Conservation (phyloP, 2,329 filamentous ascomycete species). For the Dactylellina sp. region DNA sequence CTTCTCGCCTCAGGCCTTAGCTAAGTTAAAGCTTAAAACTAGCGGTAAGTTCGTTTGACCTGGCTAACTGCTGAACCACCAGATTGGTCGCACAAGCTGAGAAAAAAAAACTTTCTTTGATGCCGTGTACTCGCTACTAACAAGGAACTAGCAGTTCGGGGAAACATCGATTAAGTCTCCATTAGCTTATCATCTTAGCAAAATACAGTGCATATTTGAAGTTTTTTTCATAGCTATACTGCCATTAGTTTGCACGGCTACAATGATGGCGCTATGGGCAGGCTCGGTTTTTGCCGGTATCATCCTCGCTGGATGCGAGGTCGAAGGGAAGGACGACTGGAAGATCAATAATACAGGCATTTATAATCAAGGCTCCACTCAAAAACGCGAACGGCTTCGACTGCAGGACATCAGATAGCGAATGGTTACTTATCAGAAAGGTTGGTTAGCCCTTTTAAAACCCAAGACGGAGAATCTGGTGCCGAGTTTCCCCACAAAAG, state of each 20-base stretch:
- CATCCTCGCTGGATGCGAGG: conserved; percentile 7
- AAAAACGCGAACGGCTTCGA: neutral
- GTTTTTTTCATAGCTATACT: too few species aligned
- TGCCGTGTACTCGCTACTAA: neutral
- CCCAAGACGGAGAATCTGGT: conserved; percentile 53
- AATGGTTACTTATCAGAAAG: conserved; percentile 33
- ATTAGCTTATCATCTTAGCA: neutral
- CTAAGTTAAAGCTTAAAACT: conserved; percentile 31
- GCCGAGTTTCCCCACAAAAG: conserved; percentile 55
- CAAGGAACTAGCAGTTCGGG: neutral
- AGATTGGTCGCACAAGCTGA: conserved; percentile 2
- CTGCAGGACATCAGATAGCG: conserved; percentile 9
- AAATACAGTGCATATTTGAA: too few species aligned
- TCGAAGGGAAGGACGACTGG: conserved; percentile 43
- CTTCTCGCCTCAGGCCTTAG: conserved; percentile 14
- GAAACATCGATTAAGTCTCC: neutral
- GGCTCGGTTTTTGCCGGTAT: neutral
- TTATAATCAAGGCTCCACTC: conserved; percentile 31
- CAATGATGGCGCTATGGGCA: too few species aligned
- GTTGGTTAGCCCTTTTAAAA: neutral
- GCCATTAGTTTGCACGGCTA: too few species aligned
- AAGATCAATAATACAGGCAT: conserved; percentile 16
- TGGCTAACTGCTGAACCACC: neutral
- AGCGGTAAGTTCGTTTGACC: conserved; percentile 13
- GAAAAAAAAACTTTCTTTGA: conserved; percentile 7